Evolutionary conservation across 371 early-diverging fungal genomes (phyloP).

Genomic region (Syncephalis fuscata): DNA sequence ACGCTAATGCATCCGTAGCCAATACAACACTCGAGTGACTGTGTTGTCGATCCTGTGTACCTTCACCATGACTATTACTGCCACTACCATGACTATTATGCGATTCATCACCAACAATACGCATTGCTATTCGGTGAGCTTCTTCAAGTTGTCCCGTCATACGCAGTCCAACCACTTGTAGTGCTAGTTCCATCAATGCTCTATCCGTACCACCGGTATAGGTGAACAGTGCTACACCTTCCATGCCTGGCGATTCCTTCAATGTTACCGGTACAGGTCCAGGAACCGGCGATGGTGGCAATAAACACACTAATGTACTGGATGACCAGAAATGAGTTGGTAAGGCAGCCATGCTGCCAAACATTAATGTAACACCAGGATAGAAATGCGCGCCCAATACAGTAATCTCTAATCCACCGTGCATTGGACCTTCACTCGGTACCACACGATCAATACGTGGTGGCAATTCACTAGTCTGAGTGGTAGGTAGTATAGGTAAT

Average conservation of each 20-base stretch:
- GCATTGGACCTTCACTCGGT: conserved; percentile 62
- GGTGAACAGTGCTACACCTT: conserved; percentile 35
- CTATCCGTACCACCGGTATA: conserved; percentile 49
- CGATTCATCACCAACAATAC: conserved; percentile 47
- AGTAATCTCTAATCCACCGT: conserved; percentile 74
- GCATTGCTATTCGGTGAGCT: conserved; percentile 53
- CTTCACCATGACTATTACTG: conserved; percentile 6
- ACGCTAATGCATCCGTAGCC: too few relatives aligned
- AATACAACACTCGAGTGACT: background rate
- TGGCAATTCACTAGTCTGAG: conserved; percentile 5
- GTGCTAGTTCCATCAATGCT: conserved; percentile 70
- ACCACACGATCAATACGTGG: conserved; percentile 34
- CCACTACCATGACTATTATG: conserved; percentile 15
- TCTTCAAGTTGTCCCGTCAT: conserved; percentile 64
- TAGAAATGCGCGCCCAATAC: conserved; percentile 64
- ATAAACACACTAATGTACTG: conserved; percentile 60
- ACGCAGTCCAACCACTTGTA: conserved; percentile 72
- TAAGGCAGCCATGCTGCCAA: conserved; percentile 34
- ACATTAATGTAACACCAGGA: conserved; percentile 34
- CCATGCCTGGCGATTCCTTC: conserved; percentile 30
- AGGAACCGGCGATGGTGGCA: conserved; percentile 57
- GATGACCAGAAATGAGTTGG: conserved; percentile 52
- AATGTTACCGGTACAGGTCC: conserved; percentile 68
- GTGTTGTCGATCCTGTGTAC: conserved; percentile 2
- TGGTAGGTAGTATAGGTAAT: conserved; percentile 10